Evolutionary conservation across 1,139 yeast species (phyloP).

Genomic region (Scheffersomyces segobiensis): DNA sequence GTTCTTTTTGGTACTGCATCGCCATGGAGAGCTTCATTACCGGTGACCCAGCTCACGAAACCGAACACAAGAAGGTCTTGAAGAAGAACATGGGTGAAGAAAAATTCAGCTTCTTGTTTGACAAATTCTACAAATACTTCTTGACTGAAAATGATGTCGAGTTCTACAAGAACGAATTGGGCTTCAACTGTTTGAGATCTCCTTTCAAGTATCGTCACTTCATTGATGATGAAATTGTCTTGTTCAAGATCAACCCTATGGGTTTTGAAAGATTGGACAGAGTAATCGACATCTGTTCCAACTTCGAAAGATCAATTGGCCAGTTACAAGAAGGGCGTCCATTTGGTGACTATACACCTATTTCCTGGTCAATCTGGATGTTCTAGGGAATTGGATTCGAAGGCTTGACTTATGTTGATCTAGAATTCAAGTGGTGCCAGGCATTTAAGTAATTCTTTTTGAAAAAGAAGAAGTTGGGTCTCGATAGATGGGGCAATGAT

Average conservation of each 20-base stretch:
- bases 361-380: conserved; percentile 52
- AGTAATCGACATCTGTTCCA: conserved; percentile 38
- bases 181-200: conserved; percentile 44
- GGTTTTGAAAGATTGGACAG: conserved; percentile 44
- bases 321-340: conserved; percentile 43
- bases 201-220: conserved; percentile 51
- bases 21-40: conserved; percentile 55
- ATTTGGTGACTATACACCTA: conserved; percentile 41
- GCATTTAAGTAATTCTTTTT: conserved; percentile 38
- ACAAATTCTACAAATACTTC: conserved; percentile 47
- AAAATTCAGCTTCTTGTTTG: conserved; percentile 44
- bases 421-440: conserved; percentile 40
- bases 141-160: conserved; percentile 47
- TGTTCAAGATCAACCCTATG: conserved; percentile 33
- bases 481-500: conserved; percentile 50
- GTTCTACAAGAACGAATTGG: conserved; percentile 37
- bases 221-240: conserved; percentile 38
- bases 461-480: conserved; percentile 43
- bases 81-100: conserved; percentile 37
- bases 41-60: conserved; percentile 50
- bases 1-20: conserved; percentile 42
- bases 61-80: conserved; percentile 43
- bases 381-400: conserved; percentile 52
- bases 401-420: conserved; percentile 45
- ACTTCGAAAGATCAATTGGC: conserved; percentile 42